These are phyloP conservation scores for Globisporangium cystogenes DNA, from an alignment of 352 stramenopile species.

Conservation along the genomic window DNA sequence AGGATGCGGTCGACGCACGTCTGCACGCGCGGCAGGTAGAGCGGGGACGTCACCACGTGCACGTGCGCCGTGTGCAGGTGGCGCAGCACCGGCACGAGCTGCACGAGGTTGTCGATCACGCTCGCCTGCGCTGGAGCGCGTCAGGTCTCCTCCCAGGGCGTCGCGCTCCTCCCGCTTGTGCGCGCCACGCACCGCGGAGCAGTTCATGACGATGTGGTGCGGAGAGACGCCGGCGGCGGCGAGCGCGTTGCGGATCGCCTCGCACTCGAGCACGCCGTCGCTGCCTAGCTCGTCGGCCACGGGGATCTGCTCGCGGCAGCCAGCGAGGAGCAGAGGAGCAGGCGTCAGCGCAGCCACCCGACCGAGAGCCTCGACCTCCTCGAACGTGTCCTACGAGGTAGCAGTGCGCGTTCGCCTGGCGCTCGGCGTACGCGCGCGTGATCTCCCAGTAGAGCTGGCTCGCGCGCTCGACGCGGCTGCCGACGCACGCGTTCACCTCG, in stretches of 20 bases:
- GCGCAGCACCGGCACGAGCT: slow-evolving; percentile 20
- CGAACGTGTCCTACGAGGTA: slow-evolving; percentile 34
- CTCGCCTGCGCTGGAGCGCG: slow-evolving; percentile 16
- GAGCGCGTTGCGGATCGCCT: slow-evolving; percentile 47
- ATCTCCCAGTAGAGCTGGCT: slow-evolving; percentile 55
- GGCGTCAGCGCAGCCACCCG: no score
- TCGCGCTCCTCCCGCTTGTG: no score
- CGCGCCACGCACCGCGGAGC: slow-evolving; percentile 30
- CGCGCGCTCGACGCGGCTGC: slow-evolving; percentile 29
- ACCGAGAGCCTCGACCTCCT: neutral
- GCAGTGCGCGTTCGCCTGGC: slow-evolving; percentile 30
- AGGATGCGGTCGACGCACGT: slow-evolving; percentile 28
- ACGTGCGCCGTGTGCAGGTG: slow-evolving; percentile 26
- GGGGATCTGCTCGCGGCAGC: slow-evolving; percentile 16
- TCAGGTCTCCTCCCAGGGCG: no score
- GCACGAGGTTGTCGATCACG: slow-evolving; percentile 32
- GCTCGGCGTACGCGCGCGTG: slow-evolving; percentile 28
- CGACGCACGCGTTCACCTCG: slow-evolving; percentile 22
- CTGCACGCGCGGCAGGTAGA: slow-evolving; percentile 25
- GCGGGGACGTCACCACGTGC: slow-evolving; percentile 31
- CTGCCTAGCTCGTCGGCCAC: slow-evolving; percentile 32
- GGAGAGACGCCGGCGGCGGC: slow-evolving; percentile 46
- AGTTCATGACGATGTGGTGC: slow-evolving; percentile 71
- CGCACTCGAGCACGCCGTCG: slow-evolving; percentile 38
- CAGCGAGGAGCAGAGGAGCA: no score